Conservation (phyloP, 2,329 filamentous ascomycete genomes). For the Cladosporium sp. region DNA sequence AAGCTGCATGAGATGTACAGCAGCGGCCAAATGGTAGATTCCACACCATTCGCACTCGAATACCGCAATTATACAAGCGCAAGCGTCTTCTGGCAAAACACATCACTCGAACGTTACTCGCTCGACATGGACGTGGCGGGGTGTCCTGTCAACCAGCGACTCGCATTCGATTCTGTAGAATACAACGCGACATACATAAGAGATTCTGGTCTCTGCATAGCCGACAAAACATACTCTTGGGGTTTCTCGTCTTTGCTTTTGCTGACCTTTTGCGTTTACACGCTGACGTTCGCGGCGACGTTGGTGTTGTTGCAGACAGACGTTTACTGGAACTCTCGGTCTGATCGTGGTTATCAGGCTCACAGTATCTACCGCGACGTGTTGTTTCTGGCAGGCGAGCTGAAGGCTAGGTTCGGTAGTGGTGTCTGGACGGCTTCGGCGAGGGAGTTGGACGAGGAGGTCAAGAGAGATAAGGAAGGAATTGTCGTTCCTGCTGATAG, state of each 20-base stretch:
- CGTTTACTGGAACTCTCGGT: slow-evolving; percentile 3
- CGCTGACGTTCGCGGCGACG: neutral
- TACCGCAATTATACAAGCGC: no score
- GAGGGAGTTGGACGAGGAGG: neutral
- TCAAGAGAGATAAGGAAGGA: neutral
- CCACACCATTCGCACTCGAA: no score
- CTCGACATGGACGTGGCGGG: no score
- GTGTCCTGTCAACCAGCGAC: no score
- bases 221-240: slow-evolving; percentile 1
- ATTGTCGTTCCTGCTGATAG: neutral
- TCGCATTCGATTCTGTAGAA: no score
- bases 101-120: no score
- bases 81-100: neutral
- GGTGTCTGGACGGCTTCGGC: neutral
- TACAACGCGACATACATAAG: neutral
- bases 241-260: slow-evolving; percentile 4
- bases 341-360: neutral
- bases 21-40: no score
- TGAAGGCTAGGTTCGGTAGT: neutral
- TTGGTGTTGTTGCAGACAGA: neutral
- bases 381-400: neutral
- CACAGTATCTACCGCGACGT: neutral
- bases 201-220: neutral
- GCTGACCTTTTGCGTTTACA: slow-evolving; percentile 1
- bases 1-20: no score